Conservation (phyloP, 1,284 basidiomycete species). For the Apiotrichum gamsii region DNA sequence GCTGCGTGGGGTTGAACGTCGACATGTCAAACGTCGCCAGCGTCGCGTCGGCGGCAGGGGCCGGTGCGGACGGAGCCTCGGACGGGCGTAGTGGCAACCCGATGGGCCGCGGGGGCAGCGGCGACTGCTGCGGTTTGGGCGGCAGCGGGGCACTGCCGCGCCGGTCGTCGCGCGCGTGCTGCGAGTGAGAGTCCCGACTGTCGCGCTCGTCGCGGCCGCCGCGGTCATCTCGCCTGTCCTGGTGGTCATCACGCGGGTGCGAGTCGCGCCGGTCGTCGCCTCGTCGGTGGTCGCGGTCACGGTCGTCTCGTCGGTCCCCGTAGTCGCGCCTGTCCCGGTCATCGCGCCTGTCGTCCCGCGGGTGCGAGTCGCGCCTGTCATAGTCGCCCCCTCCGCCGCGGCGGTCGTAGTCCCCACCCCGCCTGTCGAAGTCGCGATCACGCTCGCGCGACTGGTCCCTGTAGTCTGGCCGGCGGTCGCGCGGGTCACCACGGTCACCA, state of each 20-base stretch:
- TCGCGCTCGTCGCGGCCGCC: constrained; percentile 4
- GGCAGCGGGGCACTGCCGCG: constrained; percentile 3
- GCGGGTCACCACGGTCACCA: not conserved
- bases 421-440: not conserved
- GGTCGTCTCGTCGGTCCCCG: not conserved
- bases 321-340: constrained; percentile 3
- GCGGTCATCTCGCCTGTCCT: not conserved
- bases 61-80: no score
- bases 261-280: not conserved
- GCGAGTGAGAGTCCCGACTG: not conserved
- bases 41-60: no score
- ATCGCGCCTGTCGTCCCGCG: not conserved
- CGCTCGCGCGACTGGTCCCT: not conserved
- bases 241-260: not conserved
- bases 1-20: constrained; percentile 32
- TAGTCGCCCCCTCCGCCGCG: no score
- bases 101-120: constrained; percentile 7
- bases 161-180: not conserved
- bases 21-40: constrained; percentile 30
- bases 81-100: constrained; percentile 4
- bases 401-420: no score
- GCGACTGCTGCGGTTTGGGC: constrained; percentile 8
- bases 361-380: not conserved
- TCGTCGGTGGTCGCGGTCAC: constrained; percentile 2
- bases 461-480: not conserved